Evolutionary conservation across 208 protist genomes (phyloP), one percentile per base, ranked within the genome.

Genomic region (Acanthamoeba polyphaga): DNA sequence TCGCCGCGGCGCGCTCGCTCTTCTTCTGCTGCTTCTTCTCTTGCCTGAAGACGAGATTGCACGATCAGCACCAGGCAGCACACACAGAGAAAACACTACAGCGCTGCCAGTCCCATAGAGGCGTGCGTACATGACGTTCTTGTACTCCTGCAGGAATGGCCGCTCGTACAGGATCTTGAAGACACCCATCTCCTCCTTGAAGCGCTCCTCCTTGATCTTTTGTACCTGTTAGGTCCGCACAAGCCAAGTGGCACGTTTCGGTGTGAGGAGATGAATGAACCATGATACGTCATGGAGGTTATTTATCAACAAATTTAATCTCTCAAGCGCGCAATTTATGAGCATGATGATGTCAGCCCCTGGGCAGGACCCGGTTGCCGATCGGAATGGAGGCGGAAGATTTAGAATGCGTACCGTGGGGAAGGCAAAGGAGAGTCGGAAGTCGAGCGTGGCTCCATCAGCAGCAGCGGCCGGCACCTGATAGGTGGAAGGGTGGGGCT

Each of bases 161-260:
- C 64, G 55, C 87, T 92, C 87, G 58, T 92, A 92, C 15, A 49
- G 17, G 29, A 92, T 49, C 87, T 92, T 92, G 64, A 92, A 92
- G 22, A 92, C 38, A 19, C 87, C 87, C 87, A 92, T 92, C 38
- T 92, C 62, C 87, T 92, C 87, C 43, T 92, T 92, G 32, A 92
- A 92, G 38, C 78, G 78, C 19, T 60, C 78, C 3, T 87, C 46
- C 49, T 87, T 87, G 49, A 87, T 87, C 27, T 60, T 29, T 34
- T 87, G 78, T 6, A 87, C 78, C 78, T 87, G 78, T 29, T 32
- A 70, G 10, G 9, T 0, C 46, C 46, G 46, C 46, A 49, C 46
- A 49, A 49, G 22, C 64, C 64, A 5, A 70, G 22, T 49, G 46
- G 46, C 64, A 29, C 22, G n/a, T 6, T 70, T 29, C 64, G n/a